phyloP scores from a whole-genome alignment of 1,139 yeast species.

The Kodamaea plutei region DNA sequence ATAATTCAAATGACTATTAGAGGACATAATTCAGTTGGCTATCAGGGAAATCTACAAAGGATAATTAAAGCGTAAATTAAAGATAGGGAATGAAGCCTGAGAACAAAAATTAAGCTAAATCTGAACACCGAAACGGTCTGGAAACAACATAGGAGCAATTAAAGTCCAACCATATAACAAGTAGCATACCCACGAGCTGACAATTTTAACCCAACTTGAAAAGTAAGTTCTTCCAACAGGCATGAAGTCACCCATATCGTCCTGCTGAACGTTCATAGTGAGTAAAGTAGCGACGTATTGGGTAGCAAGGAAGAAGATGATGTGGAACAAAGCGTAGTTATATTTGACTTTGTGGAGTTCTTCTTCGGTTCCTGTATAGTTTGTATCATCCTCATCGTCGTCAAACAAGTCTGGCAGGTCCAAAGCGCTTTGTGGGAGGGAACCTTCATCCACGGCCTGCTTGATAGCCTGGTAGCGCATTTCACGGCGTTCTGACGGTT shows the following conservation, averaged over 20 bases:
- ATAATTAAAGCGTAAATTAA: no score
- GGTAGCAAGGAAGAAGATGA: conserved; percentile 90
- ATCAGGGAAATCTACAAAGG: no score
- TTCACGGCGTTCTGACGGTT: conserved; percentile 61
- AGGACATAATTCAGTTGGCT: no score
- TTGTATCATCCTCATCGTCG: conserved; percentile 38
- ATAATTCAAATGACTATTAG: no score
- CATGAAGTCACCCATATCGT: conserved; percentile 81
- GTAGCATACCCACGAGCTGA: conserved; percentile 91
- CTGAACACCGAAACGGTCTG: conserved; percentile 86
- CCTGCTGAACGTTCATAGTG: conserved; percentile 86
- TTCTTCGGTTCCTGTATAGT: conserved; percentile 50
- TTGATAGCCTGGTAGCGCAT: conserved; percentile 85
- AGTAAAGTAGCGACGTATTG: conserved; percentile 94
- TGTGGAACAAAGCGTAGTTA: conserved; percentile 83
- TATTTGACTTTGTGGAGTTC: conserved; percentile 70
- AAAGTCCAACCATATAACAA: conserved; percentile 85
- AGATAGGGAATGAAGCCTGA: no score
- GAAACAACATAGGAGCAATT: conserved; percentile 84
- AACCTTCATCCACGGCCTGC: conserved; percentile 93
- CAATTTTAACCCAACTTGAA: conserved; percentile 90
- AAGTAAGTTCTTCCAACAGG: conserved; percentile 98
- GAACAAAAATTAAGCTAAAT: no score
- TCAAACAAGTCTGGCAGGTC: conserved; percentile 62
- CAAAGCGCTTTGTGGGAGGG: conserved; percentile 89